Evolutionary conservation across 768 basidiomycete species (phyloP).

Genomic region (Pisolithus marmoratus): DNA sequence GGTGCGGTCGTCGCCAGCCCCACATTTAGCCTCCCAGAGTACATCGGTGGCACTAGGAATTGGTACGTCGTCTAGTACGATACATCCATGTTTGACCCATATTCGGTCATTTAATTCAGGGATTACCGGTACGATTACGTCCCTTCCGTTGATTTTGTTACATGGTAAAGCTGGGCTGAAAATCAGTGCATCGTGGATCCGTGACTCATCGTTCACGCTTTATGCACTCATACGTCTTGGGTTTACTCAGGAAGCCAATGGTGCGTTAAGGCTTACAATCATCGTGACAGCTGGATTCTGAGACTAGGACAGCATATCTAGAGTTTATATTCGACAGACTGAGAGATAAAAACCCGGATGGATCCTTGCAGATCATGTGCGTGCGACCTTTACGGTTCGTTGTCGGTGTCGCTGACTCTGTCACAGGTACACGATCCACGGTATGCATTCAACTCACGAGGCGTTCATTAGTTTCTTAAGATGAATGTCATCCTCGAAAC

Average conservation of each 20-base stretch:
- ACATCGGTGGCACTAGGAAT: constrained; percentile 84
- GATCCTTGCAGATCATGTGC: constrained; percentile 90
- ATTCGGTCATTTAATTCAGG: constrained; percentile 28
- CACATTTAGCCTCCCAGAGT: constrained; percentile 91
- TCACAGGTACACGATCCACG: constrained; percentile 79
- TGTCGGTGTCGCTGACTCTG: background rate
- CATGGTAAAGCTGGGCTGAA: background rate
- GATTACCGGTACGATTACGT: constrained; percentile 51
- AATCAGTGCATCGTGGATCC: constrained; percentile 76
- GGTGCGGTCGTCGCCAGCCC: constrained; percentile 94
- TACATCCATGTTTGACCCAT: background rate
- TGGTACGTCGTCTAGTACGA: constrained; percentile 42
- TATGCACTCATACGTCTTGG: constrained; percentile 93
- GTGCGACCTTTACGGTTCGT: background rate
- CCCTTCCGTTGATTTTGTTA: background rate
- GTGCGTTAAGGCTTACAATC: constrained; percentile 33
- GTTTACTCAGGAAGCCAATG: constrained; percentile 88
- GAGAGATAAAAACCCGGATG: constrained; percentile 80
- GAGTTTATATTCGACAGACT: constrained; percentile 86
- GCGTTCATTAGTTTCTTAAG: background rate
- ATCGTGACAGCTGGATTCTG: background rate
- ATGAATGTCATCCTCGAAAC: background rate
- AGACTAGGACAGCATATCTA: constrained; percentile 58
- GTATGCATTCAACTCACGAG: constrained; percentile 28
- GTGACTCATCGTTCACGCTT: constrained; percentile 94